Conservation (phyloP, 139 green algal species). For the Closterium sp. region DNA sequence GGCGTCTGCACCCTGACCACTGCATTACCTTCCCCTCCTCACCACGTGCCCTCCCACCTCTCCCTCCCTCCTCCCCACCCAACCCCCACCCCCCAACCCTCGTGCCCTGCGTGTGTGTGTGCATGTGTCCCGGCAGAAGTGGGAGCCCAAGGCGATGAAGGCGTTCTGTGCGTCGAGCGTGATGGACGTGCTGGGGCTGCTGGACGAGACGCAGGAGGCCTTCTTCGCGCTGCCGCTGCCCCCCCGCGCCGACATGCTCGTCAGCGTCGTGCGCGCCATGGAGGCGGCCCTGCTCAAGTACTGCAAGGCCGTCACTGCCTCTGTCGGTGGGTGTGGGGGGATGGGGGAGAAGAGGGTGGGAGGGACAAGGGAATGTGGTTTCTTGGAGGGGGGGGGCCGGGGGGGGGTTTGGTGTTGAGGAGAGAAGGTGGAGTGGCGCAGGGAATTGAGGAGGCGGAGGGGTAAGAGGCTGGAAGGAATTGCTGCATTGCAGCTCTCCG, state of each 20-base stretch:
- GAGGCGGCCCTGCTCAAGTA: slow-evolving; percentile 2
- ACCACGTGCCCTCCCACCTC: not conserved
- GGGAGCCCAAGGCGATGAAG: not conserved
- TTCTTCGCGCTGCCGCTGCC: slow-evolving; percentile 35
- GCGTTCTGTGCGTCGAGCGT: slow-evolving; percentile 10
- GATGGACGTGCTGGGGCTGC: slow-evolving; percentile 22
- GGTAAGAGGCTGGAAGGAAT: not conserved
- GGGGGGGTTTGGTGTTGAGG: too few species aligned
- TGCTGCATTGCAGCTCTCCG: too few species aligned
- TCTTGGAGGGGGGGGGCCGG: not conserved
- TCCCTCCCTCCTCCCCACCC: not conserved
- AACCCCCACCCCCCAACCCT: not conserved
- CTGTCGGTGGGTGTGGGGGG: not conserved
- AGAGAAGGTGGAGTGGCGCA: not conserved
- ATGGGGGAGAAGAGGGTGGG: not conserved
- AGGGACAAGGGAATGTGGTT: not conserved
- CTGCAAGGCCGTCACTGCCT: not conserved
- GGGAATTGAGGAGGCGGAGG: not conserved
- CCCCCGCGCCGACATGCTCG: not conserved
- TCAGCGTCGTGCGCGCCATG: slow-evolving; percentile 7
- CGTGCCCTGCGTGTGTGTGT: not conserved
- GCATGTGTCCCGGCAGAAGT: not conserved
- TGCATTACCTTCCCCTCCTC: not conserved
- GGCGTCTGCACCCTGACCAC: not conserved
- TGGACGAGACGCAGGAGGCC: slow-evolving; percentile 24